Evolutionary conservation across 2,329 filamentous ascomycete species (phyloP), one percentile per base, ranked within the genome.

Genomic region (Monilinia aucupariae): DNA sequence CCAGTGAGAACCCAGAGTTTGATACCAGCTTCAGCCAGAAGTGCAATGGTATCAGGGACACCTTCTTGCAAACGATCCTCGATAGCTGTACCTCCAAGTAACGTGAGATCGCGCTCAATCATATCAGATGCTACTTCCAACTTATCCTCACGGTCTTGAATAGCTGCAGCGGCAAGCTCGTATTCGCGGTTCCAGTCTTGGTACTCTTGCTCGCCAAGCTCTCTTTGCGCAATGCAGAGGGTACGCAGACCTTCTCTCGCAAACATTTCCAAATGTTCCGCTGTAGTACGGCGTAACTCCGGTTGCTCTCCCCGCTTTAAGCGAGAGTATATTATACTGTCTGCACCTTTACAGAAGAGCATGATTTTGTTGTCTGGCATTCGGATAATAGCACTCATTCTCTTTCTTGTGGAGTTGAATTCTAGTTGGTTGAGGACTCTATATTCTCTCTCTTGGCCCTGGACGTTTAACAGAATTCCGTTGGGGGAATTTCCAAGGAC

Each of bases 1-100:
- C 96, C 94, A 20, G 94, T 99, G 68, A 99, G 79, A 61, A 99
- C 94, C 94, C 94, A 99, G 9, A 99, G 84, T 77, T 99, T 99
- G 77, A 99, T 97, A 74, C 96, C 96, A 61, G 94, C 94, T 72
- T 92, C 86, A 37, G 89, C 93, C 59, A 99, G 85, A 51, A 99
- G 79, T 58, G 89, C 90, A 71, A 99, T 99, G 0, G 94, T 93
- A 73, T 97, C 94, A 8, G 94, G 94, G 4, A 99, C 94, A 64
- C 93, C 94, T 70, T 99, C 94, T 77, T 99, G 94, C 34, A 99
- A 82, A 70, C 92, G 87, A 80, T 99, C 94, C 76, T 99, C 94
- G 69, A 99, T 99, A 49, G 94, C 94, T 22, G 94, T 99, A 52
- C 94, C 94, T 65, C 94, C 94, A 27, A 99, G 78, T 8, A 99